Conservation (phyloP, 2,329 filamentous ascomycete genomes). For the Pestalotiopsis sp. region DNA sequence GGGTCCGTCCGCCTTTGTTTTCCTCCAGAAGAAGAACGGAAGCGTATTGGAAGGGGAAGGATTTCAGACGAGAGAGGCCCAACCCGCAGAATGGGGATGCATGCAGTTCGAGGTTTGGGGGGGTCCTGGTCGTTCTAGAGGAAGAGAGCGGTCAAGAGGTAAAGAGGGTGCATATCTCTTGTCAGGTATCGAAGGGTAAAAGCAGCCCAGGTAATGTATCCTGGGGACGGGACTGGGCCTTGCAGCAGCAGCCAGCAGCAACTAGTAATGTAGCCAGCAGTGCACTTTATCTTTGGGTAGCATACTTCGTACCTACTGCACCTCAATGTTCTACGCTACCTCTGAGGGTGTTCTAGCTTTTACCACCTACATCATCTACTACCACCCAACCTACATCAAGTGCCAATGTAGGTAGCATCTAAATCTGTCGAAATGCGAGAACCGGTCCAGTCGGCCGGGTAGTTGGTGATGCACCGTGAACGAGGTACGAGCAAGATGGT, state of each 20-base stretch:
- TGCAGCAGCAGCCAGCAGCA: no score
- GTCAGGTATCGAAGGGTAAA: neutral
- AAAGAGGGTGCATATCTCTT: neutral
- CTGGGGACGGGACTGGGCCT: no score
- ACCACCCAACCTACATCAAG: neutral
- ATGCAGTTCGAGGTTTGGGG: neutral
- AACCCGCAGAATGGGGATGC: neutral
- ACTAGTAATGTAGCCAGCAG: no score
- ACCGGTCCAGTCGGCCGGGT: neutral
- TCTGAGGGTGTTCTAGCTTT: no score
- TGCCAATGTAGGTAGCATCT: neutral
- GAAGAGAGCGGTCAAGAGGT: constrained; percentile 6
- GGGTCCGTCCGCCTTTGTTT: neutral
- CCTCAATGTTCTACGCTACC: neutral
- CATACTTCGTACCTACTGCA: neutral
- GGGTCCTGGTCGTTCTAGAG: neutral
- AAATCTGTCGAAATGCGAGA: neutral
- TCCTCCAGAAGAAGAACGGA: neutral
- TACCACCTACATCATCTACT: neutral
- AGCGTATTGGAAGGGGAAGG: neutral
- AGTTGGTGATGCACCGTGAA: no score
- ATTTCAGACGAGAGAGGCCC: neutral
- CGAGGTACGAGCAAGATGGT: no score
- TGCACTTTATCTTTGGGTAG: no score
- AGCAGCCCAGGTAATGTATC: neutral